Conservation (phyloP, 768 basidiomycete species). For the Lactarius quietus region DNA sequence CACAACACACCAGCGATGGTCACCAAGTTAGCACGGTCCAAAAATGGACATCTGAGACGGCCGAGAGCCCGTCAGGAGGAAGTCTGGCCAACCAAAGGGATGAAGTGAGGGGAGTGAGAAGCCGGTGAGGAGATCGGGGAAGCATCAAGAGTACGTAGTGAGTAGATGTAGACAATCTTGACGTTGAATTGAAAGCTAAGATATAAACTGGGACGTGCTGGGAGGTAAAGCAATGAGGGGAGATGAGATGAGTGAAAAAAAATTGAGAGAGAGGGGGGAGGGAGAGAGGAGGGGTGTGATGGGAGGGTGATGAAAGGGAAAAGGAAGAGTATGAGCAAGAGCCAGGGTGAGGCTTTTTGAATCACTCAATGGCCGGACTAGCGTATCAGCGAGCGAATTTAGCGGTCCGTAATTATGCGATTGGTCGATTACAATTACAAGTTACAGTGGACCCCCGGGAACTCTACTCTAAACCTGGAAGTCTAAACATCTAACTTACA, state of each 20-base stretch:
- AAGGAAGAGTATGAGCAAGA: neutral
- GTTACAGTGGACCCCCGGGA: constrained; percentile 8
- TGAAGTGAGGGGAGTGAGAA: neutral
- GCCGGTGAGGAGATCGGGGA: neutral
- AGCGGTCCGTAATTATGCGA: constrained; percentile 27
- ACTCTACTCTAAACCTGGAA: constrained; percentile 41
- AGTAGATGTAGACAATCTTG: neutral
- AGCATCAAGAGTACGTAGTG: neutral
- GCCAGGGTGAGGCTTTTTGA: constrained; percentile 2
- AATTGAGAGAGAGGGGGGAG: neutral
- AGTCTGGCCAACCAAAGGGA: neutral
- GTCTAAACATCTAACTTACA: constrained; percentile 54
- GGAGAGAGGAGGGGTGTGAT: neutral
- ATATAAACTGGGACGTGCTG: neutral
- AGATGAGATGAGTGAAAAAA: neutral
- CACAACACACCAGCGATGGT: neutral
- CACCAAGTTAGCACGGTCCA: neutral
- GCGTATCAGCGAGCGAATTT: constrained; percentile 19
- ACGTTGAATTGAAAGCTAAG: neutral
- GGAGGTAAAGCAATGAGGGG: neutral
- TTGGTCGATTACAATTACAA: constrained; percentile 8
- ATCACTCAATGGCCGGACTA: neutral
- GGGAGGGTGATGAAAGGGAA: neutral
- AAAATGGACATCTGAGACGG: neutral
- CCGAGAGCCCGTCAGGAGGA: neutral